A percentile compares a stretch with the other conserved stretches of the same genome.
phyloP scores from a whole-genome alignment of 441 rosid species.

The Biscutella laevigata region DNA sequence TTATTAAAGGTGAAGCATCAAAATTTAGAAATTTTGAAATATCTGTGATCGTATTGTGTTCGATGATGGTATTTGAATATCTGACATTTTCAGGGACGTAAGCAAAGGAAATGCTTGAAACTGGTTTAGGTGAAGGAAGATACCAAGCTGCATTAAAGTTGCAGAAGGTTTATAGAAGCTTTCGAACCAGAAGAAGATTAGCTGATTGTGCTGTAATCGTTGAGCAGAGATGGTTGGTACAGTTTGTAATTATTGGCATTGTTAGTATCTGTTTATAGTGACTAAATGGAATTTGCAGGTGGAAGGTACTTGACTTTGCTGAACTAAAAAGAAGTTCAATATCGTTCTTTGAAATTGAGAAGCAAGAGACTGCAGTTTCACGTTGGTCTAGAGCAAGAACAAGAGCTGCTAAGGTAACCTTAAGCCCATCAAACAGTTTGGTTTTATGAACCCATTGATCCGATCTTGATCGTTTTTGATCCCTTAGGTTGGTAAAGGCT shows the following conservation, averaged over 20 bases:
- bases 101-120: conserved; percentile 4
- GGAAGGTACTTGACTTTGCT: conserved; percentile 71
- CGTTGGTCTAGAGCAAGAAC: conserved; percentile 73
- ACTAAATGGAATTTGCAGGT: conserved; percentile 33
- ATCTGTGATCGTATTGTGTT: conserved; percentile 1
- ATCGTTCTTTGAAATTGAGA: conserved; percentile 57
- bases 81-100: conserved; percentile 9
- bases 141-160: conserved; percentile 49
- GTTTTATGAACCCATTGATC: neutral
- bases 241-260: neutral
- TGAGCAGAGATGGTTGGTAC: conserved; percentile 62
- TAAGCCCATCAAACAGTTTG: neutral
- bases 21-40: neutral
- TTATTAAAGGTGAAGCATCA: neutral
- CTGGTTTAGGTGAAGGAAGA: conserved; percentile 13
- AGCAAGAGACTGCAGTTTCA: conserved; percentile 54
- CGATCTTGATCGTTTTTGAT: neutral
- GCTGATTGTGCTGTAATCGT: conserved; percentile 68
- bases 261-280: neutral
- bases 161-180: conserved; percentile 67
- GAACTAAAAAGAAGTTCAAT: conserved; percentile 66
- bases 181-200: conserved; percentile 57
- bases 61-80: neutral
- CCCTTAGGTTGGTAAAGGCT: conserved; percentile 63
- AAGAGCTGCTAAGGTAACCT: conserved; percentile 56